Percentiles rank a stretch among this genome's conserved stretches.
These are phyloP conservation scores for Kwoniella dejecticola DNA, from an alignment of 768 basidiomycete species.

Conservation along the genomic window DNA sequence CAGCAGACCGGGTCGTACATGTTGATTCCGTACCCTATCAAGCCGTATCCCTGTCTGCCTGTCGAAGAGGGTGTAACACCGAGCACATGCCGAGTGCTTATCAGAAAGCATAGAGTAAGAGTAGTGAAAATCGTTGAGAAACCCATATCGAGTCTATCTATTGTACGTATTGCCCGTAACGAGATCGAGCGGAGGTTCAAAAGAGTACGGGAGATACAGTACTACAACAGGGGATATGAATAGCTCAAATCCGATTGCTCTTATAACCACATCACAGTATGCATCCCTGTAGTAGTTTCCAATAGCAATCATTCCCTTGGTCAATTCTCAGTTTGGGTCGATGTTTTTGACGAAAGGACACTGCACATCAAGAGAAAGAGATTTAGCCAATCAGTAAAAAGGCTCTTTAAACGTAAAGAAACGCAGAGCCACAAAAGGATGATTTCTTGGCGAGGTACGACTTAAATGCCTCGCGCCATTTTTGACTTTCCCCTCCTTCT, in stretches of 20 bases:
- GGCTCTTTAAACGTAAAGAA: background rate
- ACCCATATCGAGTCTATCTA: background rate
- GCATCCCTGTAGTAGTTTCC: no score
- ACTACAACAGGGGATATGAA: no score
- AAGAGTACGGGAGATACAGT: no score
- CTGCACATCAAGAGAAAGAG: background rate
- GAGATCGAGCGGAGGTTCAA: no score
- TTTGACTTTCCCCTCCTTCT: background rate
- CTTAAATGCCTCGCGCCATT: constrained; percentile 2
- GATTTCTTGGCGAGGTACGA: background rate
- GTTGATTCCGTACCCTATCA: constrained; percentile 1
- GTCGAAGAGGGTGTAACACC: background rate
- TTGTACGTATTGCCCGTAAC: no score
- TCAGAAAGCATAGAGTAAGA: background rate
- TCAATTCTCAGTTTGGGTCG: background rate
- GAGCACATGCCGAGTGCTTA: background rate
- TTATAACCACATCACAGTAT: no score
- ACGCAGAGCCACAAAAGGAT: background rate
- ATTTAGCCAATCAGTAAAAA: background rate
- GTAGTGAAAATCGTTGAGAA: background rate
- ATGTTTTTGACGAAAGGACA: background rate
- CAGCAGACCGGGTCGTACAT: constrained; percentile 3
- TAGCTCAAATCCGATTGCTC: no score
- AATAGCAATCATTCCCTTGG: background rate
- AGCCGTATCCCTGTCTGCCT: background rate